phyloP scores from a whole-genome alignment of 192 early-diverging fungal species.

The Coemansia sp. region DNA sequence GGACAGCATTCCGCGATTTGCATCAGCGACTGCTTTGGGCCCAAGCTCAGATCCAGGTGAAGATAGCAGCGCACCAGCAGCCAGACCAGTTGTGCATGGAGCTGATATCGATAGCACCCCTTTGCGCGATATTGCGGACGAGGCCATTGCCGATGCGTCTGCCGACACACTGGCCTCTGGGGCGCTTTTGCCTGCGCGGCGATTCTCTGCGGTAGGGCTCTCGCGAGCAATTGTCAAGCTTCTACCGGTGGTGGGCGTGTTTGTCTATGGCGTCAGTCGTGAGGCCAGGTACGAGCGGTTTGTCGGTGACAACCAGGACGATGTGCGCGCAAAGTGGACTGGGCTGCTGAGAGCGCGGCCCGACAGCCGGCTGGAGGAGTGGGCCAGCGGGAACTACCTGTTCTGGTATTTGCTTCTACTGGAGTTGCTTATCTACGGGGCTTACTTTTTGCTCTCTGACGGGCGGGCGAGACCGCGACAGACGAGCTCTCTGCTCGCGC shows the following conservation, averaged over 20 bases:
- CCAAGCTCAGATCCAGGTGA: background rate
- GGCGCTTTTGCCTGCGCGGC: slow-evolving; percentile 1
- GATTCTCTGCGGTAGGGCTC: slow-evolving; percentile 35
- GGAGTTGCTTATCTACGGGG: slow-evolving; percentile 23
- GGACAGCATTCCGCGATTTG: background rate
- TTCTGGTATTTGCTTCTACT: slow-evolving; percentile 36
- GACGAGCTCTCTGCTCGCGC: slow-evolving; percentile 2
- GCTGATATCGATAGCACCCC: slow-evolving; percentile 29
- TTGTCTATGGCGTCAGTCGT: slow-evolving; percentile 35
- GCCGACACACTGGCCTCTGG: background rate
- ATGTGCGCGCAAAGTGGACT: slow-evolving; percentile 35
- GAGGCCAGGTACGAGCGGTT: slow-evolving; percentile 32
- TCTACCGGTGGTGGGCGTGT: slow-evolving; percentile 27
- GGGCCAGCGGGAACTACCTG: slow-evolving; percentile 30
- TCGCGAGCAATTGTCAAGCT: slow-evolving; percentile 26
- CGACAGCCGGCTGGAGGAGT: slow-evolving; percentile 37
- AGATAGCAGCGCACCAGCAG: background rate
- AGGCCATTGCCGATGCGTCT: slow-evolving; percentile 31
- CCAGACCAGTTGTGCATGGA: background rate
- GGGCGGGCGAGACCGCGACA: slow-evolving; percentile 10
- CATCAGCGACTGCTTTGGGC: background rate
- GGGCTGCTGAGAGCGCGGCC: slow-evolving; percentile 29
- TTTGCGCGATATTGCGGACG: slow-evolving; percentile 22
- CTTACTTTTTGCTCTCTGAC: slow-evolving; percentile 18
- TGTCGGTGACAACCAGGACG: slow-evolving; percentile 28